Evolutionary conservation across 1,284 basidiomycete species (phyloP).

Genomic region (Lentinula novae-zelandiae): DNA sequence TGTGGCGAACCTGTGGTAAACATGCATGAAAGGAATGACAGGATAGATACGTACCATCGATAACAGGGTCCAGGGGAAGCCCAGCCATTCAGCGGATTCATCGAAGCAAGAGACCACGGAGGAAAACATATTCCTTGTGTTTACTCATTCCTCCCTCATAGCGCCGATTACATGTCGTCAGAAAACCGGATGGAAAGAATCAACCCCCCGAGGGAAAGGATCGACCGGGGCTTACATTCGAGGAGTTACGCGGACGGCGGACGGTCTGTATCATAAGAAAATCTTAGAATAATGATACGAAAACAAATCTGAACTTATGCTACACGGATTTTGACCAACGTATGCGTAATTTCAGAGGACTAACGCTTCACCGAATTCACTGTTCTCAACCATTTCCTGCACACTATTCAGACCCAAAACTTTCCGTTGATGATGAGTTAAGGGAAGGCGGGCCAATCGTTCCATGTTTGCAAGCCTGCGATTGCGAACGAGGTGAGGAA

Average conservation of each 20-base stretch:
- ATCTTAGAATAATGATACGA: background rate
- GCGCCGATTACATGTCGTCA: background rate
- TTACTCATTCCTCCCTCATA: background rate
- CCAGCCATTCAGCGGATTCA: background rate
- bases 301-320: background rate
- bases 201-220: background rate
- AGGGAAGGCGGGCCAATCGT: conserved; percentile 97
- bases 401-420: conserved; percentile 94
- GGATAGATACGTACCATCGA: background rate
- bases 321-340: background rate
- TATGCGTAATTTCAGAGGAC: background rate
- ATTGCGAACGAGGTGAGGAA: background rate
- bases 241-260: background rate
- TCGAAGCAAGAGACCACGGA: background rate
- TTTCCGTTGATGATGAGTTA: conserved; percentile 92
- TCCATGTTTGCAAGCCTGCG: conserved; percentile 52
- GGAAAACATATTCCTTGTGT: background rate
- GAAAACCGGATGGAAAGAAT: background rate
- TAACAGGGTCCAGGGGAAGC: background rate
- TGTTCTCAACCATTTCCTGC: conserved; percentile 48
- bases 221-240: background rate
- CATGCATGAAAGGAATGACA: background rate
- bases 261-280: background rate
- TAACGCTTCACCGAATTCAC: conserved; percentile 38
- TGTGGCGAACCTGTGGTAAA: background rate